A percentile compares a stretch with the other conserved stretches of the same genome.
These are phyloP conservation scores for Lodderomyces margitis DNA, from an alignment of 1,139 yeast genomes.

Conservation along the genomic window DNA sequence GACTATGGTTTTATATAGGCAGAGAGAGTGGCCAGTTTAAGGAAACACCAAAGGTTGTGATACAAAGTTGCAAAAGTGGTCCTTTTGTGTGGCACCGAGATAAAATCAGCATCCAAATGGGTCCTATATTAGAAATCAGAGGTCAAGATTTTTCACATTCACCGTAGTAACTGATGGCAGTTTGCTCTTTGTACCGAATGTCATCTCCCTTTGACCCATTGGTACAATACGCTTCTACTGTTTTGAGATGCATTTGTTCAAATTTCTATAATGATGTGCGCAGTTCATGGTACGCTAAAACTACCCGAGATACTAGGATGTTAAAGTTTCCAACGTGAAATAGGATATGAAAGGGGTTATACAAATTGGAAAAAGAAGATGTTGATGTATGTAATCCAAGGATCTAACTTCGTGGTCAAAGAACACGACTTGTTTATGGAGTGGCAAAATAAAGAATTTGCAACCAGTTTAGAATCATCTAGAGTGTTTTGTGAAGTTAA, in stretches of 20 bases:
- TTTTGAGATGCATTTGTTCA: background rate
- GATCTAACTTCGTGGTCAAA: too few species aligned
- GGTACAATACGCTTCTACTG: background rate
- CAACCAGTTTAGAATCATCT: too few species aligned
- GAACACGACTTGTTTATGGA: too few species aligned
- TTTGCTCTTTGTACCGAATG: background rate
- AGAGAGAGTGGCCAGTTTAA: background rate
- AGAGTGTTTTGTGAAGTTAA: too few species aligned
- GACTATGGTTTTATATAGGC: background rate
- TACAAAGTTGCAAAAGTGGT: background rate
- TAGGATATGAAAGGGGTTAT: background rate
- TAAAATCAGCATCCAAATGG: background rate
- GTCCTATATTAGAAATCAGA: background rate
- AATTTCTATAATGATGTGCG: background rate
- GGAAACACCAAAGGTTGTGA: background rate
- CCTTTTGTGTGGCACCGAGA: background rate
- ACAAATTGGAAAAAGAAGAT: background rate
- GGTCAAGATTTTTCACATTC: background rate
- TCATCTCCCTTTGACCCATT: background rate
- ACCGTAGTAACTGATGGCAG: background rate
- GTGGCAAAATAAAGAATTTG: too few species aligned
- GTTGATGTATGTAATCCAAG: too few species aligned
- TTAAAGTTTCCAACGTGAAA: background rate
- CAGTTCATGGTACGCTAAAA: background rate
- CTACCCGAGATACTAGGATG: background rate